Evolutionary conservation across 192 early-diverging fungal species (phyloP).

Genomic region (Chytriomyces confervae): DNA sequence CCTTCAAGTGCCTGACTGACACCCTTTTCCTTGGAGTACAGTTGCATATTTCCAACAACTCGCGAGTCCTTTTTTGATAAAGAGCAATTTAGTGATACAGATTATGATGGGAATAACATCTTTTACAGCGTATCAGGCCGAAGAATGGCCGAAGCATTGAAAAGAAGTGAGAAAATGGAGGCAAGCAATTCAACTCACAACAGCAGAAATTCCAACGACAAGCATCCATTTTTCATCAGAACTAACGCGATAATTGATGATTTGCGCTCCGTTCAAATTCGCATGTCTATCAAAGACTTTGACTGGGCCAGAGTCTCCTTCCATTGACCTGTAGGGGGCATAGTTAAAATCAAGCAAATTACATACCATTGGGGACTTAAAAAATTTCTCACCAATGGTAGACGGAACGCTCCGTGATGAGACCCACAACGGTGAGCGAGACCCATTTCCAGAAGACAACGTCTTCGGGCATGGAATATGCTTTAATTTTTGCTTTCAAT

Average conservation of each 20-base stretch:
- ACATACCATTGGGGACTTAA: not conserved
- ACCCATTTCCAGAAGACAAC: conserved; percentile 98
- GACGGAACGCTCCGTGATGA: conserved; percentile 87
- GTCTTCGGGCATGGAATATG: conserved; percentile 89
- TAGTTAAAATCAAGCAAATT: conserved; percentile 1
- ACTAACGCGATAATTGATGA: conserved; percentile 95
- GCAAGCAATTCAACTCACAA: conserved; percentile 44
- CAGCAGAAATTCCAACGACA: conserved; percentile 91
- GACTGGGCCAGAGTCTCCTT: conserved; percentile 80
- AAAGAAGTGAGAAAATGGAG: not conserved
- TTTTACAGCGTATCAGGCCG: not conserved
- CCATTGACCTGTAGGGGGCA: conserved; percentile 64
- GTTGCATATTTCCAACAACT: conserved; percentile 95
- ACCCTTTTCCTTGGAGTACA: conserved; percentile 90
- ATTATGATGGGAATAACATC: not conserved
- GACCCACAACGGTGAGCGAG: conserved; percentile 78
- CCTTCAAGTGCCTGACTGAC: conserved; percentile 96
- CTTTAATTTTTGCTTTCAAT: conserved; percentile 93
- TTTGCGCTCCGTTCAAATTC: conserved; percentile 83
- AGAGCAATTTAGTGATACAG: not conserved
- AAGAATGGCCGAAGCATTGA: not conserved
- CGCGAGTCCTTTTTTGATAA: conserved; percentile 67
- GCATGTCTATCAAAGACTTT: conserved; percentile 95
- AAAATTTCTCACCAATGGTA: conserved; percentile 80
- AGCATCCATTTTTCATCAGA: conserved; percentile 94